Base-by-base conservation (phyloP, 805 yeast species). In the Zygoascus biomembranicola region DNA sequence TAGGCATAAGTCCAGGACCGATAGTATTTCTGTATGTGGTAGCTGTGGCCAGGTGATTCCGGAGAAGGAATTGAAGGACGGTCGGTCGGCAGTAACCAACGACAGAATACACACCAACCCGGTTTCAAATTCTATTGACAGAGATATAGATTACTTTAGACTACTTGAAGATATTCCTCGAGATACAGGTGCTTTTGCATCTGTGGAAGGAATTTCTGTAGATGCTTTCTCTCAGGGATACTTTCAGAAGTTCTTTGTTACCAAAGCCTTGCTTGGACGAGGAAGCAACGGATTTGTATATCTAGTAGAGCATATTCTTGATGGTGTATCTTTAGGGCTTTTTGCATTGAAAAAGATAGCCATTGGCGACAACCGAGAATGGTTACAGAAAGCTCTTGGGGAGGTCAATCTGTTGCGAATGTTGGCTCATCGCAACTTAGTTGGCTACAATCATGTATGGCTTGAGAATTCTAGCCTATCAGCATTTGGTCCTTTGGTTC, bases 391-490 rank as follows among this genome's bases (percentile, higher is more conserved):
- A 56, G 90, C 87, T 5, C 71, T 90, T 49, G 77, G 81, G 54
- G 97, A 90, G 64, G 97, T 90, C 2, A 77, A 84, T 58, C 78
- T 90, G 50, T 68, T 90, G 69, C 49, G 75, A 67, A 32, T 58
- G 70, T 52, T 79, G 71, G 50, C 77, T 65, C 76, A 76, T 58
- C 72, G 78, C 46, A 85, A 89, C 65, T 74, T 90, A 59, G 87
- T 90, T 28, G 79, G 85, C 19, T 90, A 90, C 64, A 89, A 90
- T 63, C 97, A 90, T 68, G 96, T 89, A 26, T 90, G 97, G 97
- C 67, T 90, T 32, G 97, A 90, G 63, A 73, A 84, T 62, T 85
- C 78, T 43, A 66, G 71, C 18, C 64, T 77, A 31, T 72, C 77
- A 47, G 71, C 69, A 9, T 80, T 80, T 65, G 82, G 82, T 50